Conservation (phyloP, 257 asterid species). For the Przewalskia tangutica region DNA sequence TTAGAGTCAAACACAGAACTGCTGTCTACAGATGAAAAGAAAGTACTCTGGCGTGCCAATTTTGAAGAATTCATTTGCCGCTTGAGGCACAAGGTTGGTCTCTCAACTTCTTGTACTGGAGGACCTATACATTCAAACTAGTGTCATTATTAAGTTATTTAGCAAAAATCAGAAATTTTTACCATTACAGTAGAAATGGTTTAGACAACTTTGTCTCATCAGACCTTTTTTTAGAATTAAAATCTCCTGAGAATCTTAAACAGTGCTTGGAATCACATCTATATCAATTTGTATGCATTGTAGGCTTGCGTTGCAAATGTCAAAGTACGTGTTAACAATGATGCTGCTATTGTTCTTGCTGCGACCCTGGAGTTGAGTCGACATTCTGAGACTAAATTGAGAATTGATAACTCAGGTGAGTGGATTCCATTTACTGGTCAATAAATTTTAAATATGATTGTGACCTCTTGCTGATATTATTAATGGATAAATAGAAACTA, state of each 20-base stretch:
- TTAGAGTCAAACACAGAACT: constrained; percentile 34
- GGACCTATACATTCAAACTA: not conserved
- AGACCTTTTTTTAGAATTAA: not conserved
- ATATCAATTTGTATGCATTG: not conserved
- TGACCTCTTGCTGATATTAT: not conserved
- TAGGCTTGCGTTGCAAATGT: constrained; percentile 67
- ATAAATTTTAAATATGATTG: not conserved
- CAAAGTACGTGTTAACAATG: constrained; percentile 36
- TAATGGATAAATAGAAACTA: not conserved
- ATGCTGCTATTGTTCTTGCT: constrained; percentile 60
- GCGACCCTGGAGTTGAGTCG: constrained; percentile 56
- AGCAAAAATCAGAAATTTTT: not conserved
- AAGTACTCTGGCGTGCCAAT: constrained; percentile 89
- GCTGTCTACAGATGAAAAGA: constrained; percentile 26
- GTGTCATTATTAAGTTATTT: not conserved
- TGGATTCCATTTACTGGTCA: not conserved
- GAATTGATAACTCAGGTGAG: constrained; percentile 55
- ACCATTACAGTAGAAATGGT: not conserved
- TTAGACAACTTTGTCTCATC: not conserved
- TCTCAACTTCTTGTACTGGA: not conserved
- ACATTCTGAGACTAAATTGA: constrained; percentile 31
- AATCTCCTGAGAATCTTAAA: not conserved
- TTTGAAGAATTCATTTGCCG: constrained; percentile 65
- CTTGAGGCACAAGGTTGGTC: constrained; percentile 59
- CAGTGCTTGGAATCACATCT: not conserved